Percentiles rank a stretch among this genome's conserved stretches.
These are phyloP conservation scores for Citrus unshiu DNA, from an alignment of 345 rosid genomes.

Conservation along the genomic window DNA sequence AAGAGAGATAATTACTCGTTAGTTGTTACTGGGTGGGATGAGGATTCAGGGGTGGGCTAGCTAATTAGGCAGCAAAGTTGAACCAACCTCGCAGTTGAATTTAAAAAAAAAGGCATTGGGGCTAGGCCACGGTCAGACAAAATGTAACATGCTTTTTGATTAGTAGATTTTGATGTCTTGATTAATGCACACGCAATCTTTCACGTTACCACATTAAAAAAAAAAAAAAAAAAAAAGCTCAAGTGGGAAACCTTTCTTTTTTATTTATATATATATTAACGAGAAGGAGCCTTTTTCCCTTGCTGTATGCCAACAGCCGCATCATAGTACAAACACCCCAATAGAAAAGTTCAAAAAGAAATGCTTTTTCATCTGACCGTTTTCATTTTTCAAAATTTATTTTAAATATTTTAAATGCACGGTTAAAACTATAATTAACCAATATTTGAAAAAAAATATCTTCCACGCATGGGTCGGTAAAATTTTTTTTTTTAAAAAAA, in stretches of 20 bases:
- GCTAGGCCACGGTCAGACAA: conserved; percentile 2
- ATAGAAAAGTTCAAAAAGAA: background rate
- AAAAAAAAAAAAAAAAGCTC: too few species aligned
- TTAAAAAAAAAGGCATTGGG: background rate
- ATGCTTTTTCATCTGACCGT: background rate
- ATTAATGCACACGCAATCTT: conserved; percentile 23
- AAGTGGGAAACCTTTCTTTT: background rate
- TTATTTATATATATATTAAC: too few species aligned
- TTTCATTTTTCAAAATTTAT: too few species aligned
- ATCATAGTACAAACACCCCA: background rate
- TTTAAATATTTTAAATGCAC: too few species aligned
- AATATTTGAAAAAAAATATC: too few species aligned
- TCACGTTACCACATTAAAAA: background rate
- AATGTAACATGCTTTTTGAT: conserved; percentile 8
- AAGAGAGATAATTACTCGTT: too few species aligned
- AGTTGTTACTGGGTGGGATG: too few species aligned
- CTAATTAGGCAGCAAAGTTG: background rate
- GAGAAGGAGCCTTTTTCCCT: background rate
- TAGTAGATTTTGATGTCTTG: conserved; percentile 14
- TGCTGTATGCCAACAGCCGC: background rate
- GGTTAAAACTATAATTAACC: too few species aligned
- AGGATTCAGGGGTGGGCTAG: too few species aligned
- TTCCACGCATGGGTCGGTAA: too few species aligned
- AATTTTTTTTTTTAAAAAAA: too few species aligned
- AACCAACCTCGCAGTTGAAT: background rate